Conservation (phyloP, 371 early-diverging fungal genomes). For the Capillidium rhysosporum region DNA sequence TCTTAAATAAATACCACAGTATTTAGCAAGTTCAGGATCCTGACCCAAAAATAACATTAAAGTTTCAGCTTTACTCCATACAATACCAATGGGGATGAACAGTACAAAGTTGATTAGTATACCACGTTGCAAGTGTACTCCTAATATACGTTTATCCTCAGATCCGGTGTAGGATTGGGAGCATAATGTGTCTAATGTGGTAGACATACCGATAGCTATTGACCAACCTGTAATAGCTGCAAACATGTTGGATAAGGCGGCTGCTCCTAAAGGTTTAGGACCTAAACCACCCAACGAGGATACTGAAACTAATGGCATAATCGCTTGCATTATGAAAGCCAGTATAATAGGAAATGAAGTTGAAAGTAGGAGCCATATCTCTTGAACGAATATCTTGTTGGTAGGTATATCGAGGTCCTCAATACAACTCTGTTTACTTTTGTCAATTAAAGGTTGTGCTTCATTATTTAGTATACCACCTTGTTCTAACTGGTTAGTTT, state of each 20-base stretch:
- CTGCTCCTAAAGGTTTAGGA: slow-evolving; percentile 6
- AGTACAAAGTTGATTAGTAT: slow-evolving; percentile 43
- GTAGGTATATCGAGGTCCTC: no score
- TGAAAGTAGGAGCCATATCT: background rate
- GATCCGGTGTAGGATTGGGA: slow-evolving; percentile 58
- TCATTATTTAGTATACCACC: no score
- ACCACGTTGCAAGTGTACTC: slow-evolving; percentile 65
- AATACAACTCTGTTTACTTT: no score
- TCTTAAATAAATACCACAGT: slow-evolving; percentile 35
- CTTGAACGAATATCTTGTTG: background rate
- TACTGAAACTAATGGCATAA: background rate
- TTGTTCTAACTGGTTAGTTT: no score
- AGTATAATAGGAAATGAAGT: background rate
- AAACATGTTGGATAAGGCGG: slow-evolving; percentile 17
- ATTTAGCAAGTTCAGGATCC: slow-evolving; percentile 22
- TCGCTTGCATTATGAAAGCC: background rate
- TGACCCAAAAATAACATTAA: slow-evolving; percentile 33
- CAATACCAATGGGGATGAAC: slow-evolving; percentile 39
- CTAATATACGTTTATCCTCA: slow-evolving; percentile 41
- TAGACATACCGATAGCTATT: slow-evolving; percentile 51
- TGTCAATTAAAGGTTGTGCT: no score
- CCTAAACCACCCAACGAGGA: background rate
- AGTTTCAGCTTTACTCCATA: slow-evolving; percentile 49
- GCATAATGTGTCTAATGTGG: slow-evolving; percentile 77
- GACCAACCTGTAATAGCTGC: slow-evolving; percentile 70